Percentiles rank a stretch among this genome's conserved stretches.
These are phyloP conservation scores for Eucalyptus viminalis DNA, from an alignment of 345 rosid species.

Conservation along the genomic window DNA sequence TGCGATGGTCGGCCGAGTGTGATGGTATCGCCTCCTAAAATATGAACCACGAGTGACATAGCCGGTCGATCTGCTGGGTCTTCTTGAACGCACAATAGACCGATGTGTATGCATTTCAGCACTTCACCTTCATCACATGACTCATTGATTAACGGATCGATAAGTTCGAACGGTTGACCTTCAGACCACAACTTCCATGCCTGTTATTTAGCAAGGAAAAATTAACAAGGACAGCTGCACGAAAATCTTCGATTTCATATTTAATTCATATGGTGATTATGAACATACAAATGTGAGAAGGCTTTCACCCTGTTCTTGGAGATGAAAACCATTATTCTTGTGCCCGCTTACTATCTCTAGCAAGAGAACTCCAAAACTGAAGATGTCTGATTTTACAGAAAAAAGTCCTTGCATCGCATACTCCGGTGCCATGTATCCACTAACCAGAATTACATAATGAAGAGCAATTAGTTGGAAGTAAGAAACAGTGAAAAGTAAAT, in stretches of 20 bases:
- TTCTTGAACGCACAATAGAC: not conserved
- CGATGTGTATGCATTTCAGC: not conserved
- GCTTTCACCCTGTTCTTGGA: not conserved
- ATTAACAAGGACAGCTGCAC: not conserved
- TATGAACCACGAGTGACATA: not conserved
- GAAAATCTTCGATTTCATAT: not conserved
- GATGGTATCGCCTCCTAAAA: not conserved
- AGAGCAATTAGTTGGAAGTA: too few species aligned
- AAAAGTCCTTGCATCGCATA: not conserved
- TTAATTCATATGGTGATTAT: too few species aligned
- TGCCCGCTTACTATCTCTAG: too few species aligned
- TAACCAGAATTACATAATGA: not conserved
- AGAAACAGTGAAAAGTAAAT: not conserved
- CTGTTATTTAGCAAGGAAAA: not conserved
- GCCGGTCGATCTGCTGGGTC: not conserved
- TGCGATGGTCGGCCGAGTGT: constrained; percentile 5
- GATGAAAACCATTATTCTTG: not conserved
- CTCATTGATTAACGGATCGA: too few species aligned
- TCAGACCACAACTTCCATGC: not conserved
- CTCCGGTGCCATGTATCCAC: constrained; percentile 28
- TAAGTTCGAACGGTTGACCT: too few species aligned
- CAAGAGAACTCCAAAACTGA: too few species aligned
- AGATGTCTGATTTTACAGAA: too few species aligned
- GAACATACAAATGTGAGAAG: too few species aligned
- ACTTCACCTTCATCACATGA: too few species aligned